Base-by-base conservation (phyloP, 1,139 yeast species). In the Kluyveromyces sp. region DNA sequence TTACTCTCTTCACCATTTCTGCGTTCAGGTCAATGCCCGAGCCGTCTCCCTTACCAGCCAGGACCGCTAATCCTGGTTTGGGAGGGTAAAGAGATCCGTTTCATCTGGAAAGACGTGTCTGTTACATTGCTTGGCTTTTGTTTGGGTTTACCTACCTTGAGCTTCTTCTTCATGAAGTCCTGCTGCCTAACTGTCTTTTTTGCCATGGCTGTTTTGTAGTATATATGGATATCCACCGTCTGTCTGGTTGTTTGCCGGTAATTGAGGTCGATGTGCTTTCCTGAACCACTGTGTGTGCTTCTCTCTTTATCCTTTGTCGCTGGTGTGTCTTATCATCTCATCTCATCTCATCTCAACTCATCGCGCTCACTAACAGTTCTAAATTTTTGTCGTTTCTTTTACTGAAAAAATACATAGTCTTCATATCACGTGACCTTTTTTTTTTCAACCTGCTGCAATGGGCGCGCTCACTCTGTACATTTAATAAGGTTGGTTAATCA, bases 81-180 rank as follows among this genome's bases (percentile, higher is more conserved):
- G 60, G 72, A 70, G 29, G 81, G 88, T 25, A 85, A 67, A 21
- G 81, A 75, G 50, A 86, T 82, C 33, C 83, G 60, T 45, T 80
- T 85, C n/a, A 96, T 81, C 43, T 75, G 78, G 66, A 90, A 90
- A 0, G 92, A 81, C 0, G 96, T 87, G 57, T 85, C 92, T 4
- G 98, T 92, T 50, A 75, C 78, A 62, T 87, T 88, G 33, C 79
- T 77, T 2, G 90, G 79, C 52, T 77, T 78, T 5, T 79, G 79
- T 30, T 79, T 78, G 1, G 83, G 72, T 65, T 92, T 92, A 48
- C 99, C 99, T 37, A 92, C 97, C 60, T 77, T 83, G 43, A 92
- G 76, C 70, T 88, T 90, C 50, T 83, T 77, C 69, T 90, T 92
- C 62, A 73, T 57, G 47, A 64, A 64, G 46, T 64, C 68, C 45